Conservation (phyloP, 2,329 filamentous ascomycete genomes). For the Colletotrichum tropicicola region DNA sequence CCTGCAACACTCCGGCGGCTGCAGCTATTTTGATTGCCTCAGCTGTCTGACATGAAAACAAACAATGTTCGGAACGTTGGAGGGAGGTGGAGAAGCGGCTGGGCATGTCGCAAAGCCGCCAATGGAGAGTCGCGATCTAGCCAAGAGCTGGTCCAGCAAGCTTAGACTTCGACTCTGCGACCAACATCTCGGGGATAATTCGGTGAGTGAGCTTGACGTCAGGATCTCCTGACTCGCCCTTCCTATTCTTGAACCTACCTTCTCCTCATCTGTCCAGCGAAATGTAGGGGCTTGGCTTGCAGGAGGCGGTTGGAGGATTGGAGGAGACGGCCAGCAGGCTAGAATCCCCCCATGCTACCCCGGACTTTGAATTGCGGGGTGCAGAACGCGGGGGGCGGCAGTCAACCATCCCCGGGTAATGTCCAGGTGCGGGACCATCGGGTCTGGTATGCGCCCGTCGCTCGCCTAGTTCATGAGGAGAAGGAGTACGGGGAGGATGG, state of each 20-base stretch:
- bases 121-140: conserved; percentile 19
- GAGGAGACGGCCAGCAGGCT: conserved; percentile 4
- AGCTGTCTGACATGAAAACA: conserved; percentile 7
- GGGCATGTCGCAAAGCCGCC: conserved; percentile 13
- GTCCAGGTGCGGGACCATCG: conserved; percentile 11
- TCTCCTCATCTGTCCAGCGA: conserved; percentile 15
- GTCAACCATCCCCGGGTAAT: conserved; percentile 9
- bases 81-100: conserved; percentile 14
- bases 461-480: not conserved
- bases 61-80: conserved; percentile 13
- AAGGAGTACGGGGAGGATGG: not conserved
- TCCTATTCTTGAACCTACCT: conserved; percentile 10
- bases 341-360: conserved; percentile 18
- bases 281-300: conserved; percentile 17
- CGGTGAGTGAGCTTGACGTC: conserved; percentile 24
- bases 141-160: conserved; percentile 25
- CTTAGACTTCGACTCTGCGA: conserved; percentile 27
- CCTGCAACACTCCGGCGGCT: conserved; percentile 4
- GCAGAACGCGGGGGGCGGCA: conserved; percentile 22
- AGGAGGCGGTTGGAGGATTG: conserved; percentile 7
- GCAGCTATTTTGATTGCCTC: conserved; percentile 26
- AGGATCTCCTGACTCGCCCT: conserved; percentile 14
- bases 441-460: not conserved
- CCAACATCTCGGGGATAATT: conserved; percentile 22
- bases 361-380: conserved; percentile 29